Evolutionary conservation across 1,284 basidiomycete species (phyloP).

Genomic region (Meripilus lineatus): DNA sequence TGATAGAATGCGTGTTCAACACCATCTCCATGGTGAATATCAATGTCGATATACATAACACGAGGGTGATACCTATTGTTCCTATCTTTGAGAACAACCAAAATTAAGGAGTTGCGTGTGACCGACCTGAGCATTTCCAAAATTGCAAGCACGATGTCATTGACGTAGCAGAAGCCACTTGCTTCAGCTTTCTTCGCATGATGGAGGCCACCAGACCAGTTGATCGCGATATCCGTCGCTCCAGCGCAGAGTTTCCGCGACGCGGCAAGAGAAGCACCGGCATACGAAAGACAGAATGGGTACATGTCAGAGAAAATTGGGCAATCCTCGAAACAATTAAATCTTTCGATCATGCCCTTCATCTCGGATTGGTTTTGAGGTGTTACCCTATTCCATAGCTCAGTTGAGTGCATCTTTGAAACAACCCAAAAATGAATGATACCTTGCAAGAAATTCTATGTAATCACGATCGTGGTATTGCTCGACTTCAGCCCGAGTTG

Average conservation of each 20-base stretch:
- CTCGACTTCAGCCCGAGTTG: slow-evolving; percentile 87
- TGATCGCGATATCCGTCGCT: slow-evolving; percentile 93
- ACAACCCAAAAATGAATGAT: slow-evolving; percentile 19
- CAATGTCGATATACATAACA: slow-evolving; percentile 95
- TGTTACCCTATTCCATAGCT: slow-evolving; percentile 55
- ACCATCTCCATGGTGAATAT: slow-evolving; percentile 96
- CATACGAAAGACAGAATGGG: slow-evolving; percentile 89
- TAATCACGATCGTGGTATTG: slow-evolving; percentile 94
- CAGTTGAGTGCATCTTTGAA: too few species aligned
- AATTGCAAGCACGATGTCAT: slow-evolving; percentile 92
- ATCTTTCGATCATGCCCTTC: slow-evolving; percentile 71
- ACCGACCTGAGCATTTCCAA: slow-evolving; percentile 84
- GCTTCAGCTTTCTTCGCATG: slow-evolving; percentile 96
- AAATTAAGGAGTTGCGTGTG: slow-evolving; percentile 4
- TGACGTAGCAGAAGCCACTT: slow-evolving; percentile 95
- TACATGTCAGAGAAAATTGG: slow-evolving; percentile 92
- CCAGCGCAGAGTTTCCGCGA: slow-evolving; percentile 83
- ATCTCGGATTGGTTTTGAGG: slow-evolving; percentile 75
- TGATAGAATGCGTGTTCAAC: slow-evolving; percentile 98
- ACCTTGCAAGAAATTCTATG: slow-evolving; percentile 91
- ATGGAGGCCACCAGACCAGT: slow-evolving; percentile 95
- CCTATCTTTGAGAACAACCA: not conserved
- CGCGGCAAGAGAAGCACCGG: slow-evolving; percentile 87
- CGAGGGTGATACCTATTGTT: slow-evolving; percentile 81
- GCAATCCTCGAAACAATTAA: slow-evolving; percentile 93